phyloP scores from a whole-genome alignment of 1,284 basidiomycete species.

The Rhodotorula sp. region DNA sequence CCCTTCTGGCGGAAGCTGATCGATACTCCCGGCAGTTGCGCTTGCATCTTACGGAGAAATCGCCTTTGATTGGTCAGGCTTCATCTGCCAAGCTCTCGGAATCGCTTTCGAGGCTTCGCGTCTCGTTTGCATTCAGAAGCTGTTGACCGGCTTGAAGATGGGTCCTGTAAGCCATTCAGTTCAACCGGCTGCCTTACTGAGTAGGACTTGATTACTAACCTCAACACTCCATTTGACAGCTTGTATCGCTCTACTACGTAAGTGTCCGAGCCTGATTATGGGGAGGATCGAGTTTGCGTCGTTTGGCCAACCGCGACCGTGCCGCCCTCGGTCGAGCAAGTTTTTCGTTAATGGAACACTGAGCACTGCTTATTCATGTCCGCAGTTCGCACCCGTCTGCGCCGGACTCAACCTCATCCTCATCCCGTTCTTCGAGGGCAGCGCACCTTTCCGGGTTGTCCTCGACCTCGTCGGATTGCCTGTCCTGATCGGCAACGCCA shows the following conservation, averaged over 20 bases:
- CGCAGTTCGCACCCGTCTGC: constrained; percentile 46
- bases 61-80: constrained; percentile 48
- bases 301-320: too few relatives aligned
- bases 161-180: constrained; percentile 45
- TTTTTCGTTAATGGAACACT: background rate
- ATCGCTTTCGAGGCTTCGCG: constrained; percentile 53
- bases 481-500: constrained; percentile 52
- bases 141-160: constrained; percentile 54
- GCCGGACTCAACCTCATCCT: constrained; percentile 52
- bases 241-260: constrained; percentile 54
- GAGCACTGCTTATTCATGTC: background rate
- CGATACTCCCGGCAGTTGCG: constrained; percentile 40
- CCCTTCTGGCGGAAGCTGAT: too few relatives aligned
- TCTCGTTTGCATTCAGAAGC: constrained; percentile 54
- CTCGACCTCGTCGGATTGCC: constrained; percentile 50
- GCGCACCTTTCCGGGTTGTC: constrained; percentile 50
- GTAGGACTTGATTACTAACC: background rate
- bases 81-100: constrained; percentile 53
- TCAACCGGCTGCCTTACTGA: background rate
- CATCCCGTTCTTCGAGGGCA: constrained; percentile 54
- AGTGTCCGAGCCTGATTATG: constrained; percentile 28
- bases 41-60: constrained; percentile 49
- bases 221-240: background rate
- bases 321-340: constrained; percentile 41
- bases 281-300: too few relatives aligned